Percentiles rank a stretch among this genome's conserved stretches.
These are phyloP conservation scores for Malassezia cuniculi DNA, from an alignment of 1,284 basidiomycete genomes.

Conservation along the genomic window DNA sequence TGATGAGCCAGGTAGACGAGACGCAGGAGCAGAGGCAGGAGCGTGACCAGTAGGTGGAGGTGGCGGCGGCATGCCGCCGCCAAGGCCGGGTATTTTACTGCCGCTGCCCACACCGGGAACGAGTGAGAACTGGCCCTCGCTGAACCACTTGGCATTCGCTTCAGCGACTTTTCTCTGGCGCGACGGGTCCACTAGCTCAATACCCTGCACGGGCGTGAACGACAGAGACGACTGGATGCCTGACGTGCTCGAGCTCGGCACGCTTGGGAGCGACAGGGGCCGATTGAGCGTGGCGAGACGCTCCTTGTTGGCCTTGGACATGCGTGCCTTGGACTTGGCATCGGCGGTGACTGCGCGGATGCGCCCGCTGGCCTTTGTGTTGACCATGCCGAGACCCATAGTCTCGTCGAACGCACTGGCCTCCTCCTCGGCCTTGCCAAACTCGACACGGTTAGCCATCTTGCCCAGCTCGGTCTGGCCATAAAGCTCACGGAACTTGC, in stretches of 20 bases:
- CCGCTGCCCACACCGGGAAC: constrained; percentile 17
- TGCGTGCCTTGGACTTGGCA: constrained; percentile 77
- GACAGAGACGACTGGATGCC: constrained; percentile 82
- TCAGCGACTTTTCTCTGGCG: constrained; percentile 34
- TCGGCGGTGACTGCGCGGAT: constrained; percentile 75
- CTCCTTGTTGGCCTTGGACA: constrained; percentile 89
- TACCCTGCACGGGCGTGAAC: constrained; percentile 84
- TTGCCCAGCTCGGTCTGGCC: constrained; percentile 93
- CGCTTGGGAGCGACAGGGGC: constrained; percentile 55
- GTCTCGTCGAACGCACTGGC: constrained; percentile 91
- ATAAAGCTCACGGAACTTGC: constrained; percentile 91
- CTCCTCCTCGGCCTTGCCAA: constrained; percentile 90
- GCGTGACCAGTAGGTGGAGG: neutral
- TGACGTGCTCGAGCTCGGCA: constrained; percentile 51
- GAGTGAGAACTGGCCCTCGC: constrained; percentile 43
- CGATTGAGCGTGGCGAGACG: constrained; percentile 51
- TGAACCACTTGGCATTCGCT: constrained; percentile 47
- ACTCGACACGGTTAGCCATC: constrained; percentile 88
- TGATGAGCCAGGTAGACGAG: too few species aligned
- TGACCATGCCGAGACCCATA: constrained; percentile 89
- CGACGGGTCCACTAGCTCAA: constrained; percentile 47
- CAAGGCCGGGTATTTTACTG: neutral
- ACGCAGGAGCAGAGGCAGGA: too few species aligned
- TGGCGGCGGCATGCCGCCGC: constrained; percentile 4
- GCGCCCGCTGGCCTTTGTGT: constrained; percentile 64